A percentile compares a stretch with the other conserved stretches of the same genome.
These are phyloP conservation scores for Cladophialophora bantiana DNA, from an alignment of 2,329 filamentous ascomycete genomes.

Conservation along the genomic window DNA sequence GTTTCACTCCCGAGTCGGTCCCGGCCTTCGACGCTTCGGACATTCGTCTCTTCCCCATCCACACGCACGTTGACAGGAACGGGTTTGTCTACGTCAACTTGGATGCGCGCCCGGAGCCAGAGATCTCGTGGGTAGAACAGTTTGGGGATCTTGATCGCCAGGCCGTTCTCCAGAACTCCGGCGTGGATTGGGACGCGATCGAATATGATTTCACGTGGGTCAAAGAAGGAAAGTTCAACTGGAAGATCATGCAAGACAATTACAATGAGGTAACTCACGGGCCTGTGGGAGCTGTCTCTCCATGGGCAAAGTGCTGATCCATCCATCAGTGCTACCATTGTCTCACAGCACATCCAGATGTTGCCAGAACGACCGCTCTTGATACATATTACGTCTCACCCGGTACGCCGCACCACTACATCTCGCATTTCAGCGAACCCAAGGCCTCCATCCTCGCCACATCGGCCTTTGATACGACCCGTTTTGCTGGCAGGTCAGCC, in stretches of 20 bases:
- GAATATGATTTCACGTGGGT: slow-evolving; percentile 53
- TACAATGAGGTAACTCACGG: slow-evolving; percentile 56
- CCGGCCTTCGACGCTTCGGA: slow-evolving; percentile 63
- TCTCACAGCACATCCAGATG: slow-evolving; percentile 64
- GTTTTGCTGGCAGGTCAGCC: slow-evolving; percentile 47
- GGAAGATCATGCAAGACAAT: slow-evolving; percentile 56
- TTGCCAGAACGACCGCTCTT: slow-evolving; percentile 61
- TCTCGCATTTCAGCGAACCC: slow-evolving; percentile 54
- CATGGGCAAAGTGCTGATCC: background rate
- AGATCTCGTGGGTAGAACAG: slow-evolving; percentile 32
- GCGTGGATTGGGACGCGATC: slow-evolving; percentile 62
- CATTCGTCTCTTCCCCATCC: slow-evolving; percentile 59
- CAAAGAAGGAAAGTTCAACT: slow-evolving; percentile 38
- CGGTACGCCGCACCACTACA: slow-evolving; percentile 61
- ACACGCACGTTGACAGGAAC: slow-evolving; percentile 33
- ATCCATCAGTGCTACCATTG: slow-evolving; percentile 58
- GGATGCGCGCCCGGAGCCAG: slow-evolving; percentile 46
- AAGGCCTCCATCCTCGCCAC: slow-evolving; percentile 38
- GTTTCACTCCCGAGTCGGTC: slow-evolving; percentile 59
- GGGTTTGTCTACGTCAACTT: slow-evolving; percentile 66
- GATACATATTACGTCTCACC: slow-evolving; percentile 63
- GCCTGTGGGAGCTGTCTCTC: background rate
- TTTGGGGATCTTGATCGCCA: slow-evolving; percentile 51
- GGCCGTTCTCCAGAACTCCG: slow-evolving; percentile 54
- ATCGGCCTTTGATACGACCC: slow-evolving; percentile 43